Base-by-base conservation (phyloP, 1,284 basidiomycete species). In the Cryptococcus floricola region DNA sequence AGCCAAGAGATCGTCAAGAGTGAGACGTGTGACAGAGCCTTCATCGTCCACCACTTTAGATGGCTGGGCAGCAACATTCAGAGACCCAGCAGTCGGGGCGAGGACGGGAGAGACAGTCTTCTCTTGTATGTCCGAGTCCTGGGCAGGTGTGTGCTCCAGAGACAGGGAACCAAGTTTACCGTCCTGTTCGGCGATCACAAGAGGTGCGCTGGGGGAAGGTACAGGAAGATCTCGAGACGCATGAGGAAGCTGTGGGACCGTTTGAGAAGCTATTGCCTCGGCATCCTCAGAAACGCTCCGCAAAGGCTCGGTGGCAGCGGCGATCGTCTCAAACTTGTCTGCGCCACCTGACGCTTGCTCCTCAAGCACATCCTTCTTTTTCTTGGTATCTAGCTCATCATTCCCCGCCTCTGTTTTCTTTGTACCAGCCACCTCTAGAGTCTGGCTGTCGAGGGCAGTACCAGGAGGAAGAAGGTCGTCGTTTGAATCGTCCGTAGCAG, bases 381-480 rank as follows among this genome's bases (percentile, higher is more conserved):
- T 10, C 51, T 23, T 23, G 23, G 23, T 23, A 23, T 23, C 23
- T 3, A 23, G 23, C 23, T 28, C 23, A 12, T 19, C 28, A 9
- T n/a, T 14, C 19, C 23, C 25, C 23, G 6, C 49, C 16, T 39
- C 37, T 13, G 38, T 37, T 18, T 18, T 44, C 18, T 47, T 19
- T 16, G 50, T 53, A 34, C 51, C 48, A 23, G 50, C 28, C 4
- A 51, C 58, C 6, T 39, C 27, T 34, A 60, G 31, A 25, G 58
- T 55, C 1, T 57, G 45, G 25, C 57, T 55, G 44, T 57, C 55
- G 18, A 60, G 48, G 8, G 55, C 55, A n/a, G 58, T 57, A 45
- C 46, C 58, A 14, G 54, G 55, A 28, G 54, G 48, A 10, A 60
- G 27, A 16, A 49, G 41, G n/a, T 54, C 39, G 8, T 54, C 55